A percentile compares a stretch with the other conserved stretches of the same genome.
phyloP scores from a whole-genome alignment of 2,329 filamentous ascomycete genomes.

The Alternaria sp. region DNA sequence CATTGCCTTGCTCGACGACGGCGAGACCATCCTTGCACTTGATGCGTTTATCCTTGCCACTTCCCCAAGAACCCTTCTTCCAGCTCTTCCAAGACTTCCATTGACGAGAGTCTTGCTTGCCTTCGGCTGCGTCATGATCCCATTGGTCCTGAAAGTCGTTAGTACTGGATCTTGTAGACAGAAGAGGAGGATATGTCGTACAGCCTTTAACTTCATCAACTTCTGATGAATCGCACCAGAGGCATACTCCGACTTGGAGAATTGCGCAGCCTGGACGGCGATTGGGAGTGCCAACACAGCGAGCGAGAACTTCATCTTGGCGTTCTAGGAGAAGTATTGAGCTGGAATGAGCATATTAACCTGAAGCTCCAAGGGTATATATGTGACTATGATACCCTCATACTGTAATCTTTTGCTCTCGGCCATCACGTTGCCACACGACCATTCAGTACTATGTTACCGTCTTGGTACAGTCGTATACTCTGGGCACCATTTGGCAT shows the following conservation, averaged over 20 bases:
- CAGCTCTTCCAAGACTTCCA: conserved; percentile 33
- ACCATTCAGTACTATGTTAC: conserved; percentile 4
- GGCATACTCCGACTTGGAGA: conserved; percentile 33
- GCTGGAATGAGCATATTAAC: conserved; percentile 34
- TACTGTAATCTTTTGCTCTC: background rate
- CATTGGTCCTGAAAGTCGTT: conserved; percentile 26
- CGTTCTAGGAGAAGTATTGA: conserved; percentile 26
- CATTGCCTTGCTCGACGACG: conserved; percentile 31
- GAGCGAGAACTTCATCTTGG: conserved; percentile 38
- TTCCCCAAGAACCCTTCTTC: conserved; percentile 23
- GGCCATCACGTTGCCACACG: conserved; percentile 7
- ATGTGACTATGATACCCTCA: conserved; percentile 15
- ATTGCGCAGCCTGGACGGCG: conserved; percentile 32
- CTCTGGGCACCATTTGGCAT: conserved; percentile 21
- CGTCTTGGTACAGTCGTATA: conserved; percentile 18
- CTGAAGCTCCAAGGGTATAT: conserved; percentile 21
- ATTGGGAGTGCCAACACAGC: conserved; percentile 32
- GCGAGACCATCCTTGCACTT: conserved; percentile 35
- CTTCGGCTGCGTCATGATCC: conserved; percentile 30
- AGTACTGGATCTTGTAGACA: background rate
- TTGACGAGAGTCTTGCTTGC: conserved; percentile 23
- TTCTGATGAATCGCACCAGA: conserved; percentile 35
- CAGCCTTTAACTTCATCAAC: conserved; percentile 38
- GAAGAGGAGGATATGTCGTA: conserved; percentile 6
- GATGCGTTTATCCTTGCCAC: conserved; percentile 20